phyloP scores from a whole-genome alignment of 2,329 filamentous ascomycete genomes.

The Xylariaceae sp. region DNA sequence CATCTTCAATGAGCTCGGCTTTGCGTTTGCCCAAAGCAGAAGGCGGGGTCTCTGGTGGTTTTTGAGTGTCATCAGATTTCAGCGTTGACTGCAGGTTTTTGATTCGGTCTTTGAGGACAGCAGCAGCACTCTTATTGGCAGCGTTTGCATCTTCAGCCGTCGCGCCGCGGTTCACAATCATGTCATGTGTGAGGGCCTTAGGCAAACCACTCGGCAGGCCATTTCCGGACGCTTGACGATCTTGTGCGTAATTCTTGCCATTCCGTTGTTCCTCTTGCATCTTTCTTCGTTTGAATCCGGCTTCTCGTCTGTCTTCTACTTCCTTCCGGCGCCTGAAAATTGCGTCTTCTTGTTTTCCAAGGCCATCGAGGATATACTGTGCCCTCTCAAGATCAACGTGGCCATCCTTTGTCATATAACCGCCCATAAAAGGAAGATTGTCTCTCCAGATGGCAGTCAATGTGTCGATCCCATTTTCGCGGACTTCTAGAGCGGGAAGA shows the following conservation, averaged over 20 bases:
- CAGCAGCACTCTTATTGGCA: conserved; percentile 93
- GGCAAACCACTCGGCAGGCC: conserved; percentile 50
- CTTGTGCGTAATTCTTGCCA: conserved; percentile 28
- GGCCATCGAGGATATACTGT: conserved; percentile 80
- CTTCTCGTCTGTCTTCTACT: conserved; percentile 77
- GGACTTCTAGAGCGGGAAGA: conserved; percentile 93
- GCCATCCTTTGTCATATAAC: conserved; percentile 94
- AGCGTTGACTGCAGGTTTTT: conserved; percentile 37
- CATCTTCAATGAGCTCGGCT: conserved; percentile 61
- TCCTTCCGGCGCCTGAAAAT: conserved; percentile 90
- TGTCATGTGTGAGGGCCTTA: conserved; percentile 72
- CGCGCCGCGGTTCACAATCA: conserved; percentile 70
- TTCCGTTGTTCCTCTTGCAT: conserved; percentile 56
- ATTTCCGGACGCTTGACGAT: conserved; percentile 20
- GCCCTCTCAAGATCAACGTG: conserved; percentile 82
- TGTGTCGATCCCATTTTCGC: conserved; percentile 95
- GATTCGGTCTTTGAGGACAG: conserved; percentile 77
- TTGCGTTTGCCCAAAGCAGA: conserved; percentile 72
- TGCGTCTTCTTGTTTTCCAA: conserved; percentile 87
- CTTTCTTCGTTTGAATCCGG: conserved; percentile 73
- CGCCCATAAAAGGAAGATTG: conserved; percentile 85
- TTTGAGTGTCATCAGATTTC: conserved; percentile 17
- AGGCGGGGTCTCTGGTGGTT: conserved; percentile 36
- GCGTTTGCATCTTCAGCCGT: conserved; percentile 64
- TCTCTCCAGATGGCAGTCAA: conserved; percentile 96